Conservation (phyloP, 1,284 basidiomycete genomes). For the Cystobasidium sp. region DNA sequence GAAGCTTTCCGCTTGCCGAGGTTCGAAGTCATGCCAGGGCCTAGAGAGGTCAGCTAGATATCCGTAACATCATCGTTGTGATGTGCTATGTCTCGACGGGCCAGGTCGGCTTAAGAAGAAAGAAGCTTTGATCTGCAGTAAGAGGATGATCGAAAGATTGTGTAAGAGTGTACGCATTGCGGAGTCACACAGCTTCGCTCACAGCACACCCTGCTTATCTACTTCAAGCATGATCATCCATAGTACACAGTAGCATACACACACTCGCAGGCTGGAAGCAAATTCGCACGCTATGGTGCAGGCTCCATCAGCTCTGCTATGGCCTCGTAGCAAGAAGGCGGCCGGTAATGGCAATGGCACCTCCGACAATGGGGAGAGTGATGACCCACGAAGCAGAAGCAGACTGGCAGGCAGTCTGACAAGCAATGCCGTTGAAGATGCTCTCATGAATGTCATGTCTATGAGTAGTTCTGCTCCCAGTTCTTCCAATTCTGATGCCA, state of each 20-base stretch:
- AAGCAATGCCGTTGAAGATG: background rate
- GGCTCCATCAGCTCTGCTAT: conserved; percentile 36
- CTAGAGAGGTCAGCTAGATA: no score
- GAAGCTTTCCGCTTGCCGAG: background rate
- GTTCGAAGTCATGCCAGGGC: background rate
- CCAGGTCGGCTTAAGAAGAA: background rate
- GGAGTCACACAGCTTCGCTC: background rate
- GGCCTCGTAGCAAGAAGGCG: conserved; percentile 12
- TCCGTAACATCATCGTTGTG: no score
- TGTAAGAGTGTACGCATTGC: background rate
- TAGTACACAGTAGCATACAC: background rate
- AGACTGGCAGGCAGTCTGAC: background rate
- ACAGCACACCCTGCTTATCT: background rate
- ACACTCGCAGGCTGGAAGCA: background rate
- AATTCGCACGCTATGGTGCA: conserved; percentile 34
- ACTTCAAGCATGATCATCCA: no score
- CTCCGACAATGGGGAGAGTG: background rate
- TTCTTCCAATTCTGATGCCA: background rate
- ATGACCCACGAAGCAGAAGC: background rate
- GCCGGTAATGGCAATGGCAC: background rate
- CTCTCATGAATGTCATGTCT: background rate
- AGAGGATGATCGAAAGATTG: background rate
- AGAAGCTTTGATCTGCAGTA: background rate
- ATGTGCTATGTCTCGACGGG: no score
- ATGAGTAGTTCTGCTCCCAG: background rate